These are phyloP conservation scores for Candida peoriensis DNA, from an alignment of 805 yeast genomes.

Conservation along the genomic window DNA sequence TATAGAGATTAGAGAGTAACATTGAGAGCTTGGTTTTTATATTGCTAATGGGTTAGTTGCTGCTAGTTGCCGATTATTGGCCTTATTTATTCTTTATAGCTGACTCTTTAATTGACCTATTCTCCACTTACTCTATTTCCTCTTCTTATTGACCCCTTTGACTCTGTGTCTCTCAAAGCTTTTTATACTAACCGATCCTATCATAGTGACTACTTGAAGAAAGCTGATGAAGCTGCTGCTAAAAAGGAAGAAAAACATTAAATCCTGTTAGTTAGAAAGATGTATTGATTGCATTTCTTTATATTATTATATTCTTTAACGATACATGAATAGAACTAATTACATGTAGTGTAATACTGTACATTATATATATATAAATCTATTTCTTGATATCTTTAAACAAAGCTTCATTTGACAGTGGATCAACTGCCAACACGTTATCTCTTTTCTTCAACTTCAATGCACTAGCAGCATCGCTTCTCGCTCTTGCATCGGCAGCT, in stretches of 20 bases:
- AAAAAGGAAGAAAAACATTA: slow-evolving; percentile 26
- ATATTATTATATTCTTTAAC: slow-evolving; percentile 2
- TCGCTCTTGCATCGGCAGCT: slow-evolving; percentile 70
- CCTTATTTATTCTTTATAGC: too few relatives aligned
- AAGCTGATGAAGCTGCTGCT: slow-evolving; percentile 35
- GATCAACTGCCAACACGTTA: slow-evolving; percentile 70
- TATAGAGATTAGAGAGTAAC: too few relatives aligned
- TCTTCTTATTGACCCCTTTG: too few relatives aligned
- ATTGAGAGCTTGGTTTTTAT: too few relatives aligned
- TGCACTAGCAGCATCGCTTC: slow-evolving; percentile 75
- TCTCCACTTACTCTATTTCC: too few relatives aligned
- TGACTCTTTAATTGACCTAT: too few relatives aligned
- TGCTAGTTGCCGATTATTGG: too few relatives aligned
- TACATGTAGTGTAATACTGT: slow-evolving; percentile 4
- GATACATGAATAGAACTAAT: background rate
- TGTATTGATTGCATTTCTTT: too few relatives aligned
- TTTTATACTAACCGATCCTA: slow-evolving; percentile 15
- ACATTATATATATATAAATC: background rate
- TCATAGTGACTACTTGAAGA: slow-evolving; percentile 51
- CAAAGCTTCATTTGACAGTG: slow-evolving; percentile 70
- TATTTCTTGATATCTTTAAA: slow-evolving; percentile 42
- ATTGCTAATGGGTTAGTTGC: too few relatives aligned
- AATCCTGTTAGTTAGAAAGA: slow-evolving; percentile 2
- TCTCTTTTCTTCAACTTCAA: slow-evolving; percentile 74
- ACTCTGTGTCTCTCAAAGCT: too few relatives aligned